Base-by-base conservation (phyloP, 2,329 filamentous ascomycete genomes). In the Claviceps quebecensis region DNA sequence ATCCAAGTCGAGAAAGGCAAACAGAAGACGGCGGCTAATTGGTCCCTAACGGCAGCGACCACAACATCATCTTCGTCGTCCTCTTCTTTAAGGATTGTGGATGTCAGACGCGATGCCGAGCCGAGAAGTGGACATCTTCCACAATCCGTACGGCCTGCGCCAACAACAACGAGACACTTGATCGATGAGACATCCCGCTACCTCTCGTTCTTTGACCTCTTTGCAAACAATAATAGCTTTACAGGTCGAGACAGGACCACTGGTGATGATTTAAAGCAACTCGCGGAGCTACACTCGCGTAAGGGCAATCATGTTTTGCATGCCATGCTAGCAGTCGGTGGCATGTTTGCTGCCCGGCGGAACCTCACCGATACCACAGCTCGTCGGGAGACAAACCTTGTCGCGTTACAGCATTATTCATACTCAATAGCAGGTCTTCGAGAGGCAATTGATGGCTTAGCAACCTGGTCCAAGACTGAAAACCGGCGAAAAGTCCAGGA, bases 291-390 rank as follows among this genome's bases (percentile, higher is more conserved):
- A 19, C 51, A 47, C 0, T 48, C 46, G 26, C 50, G 50, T 34
- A 45, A 41, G 26, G 50, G 40, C 14, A 49, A 17, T 16, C 50
- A 52, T 19, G 39, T 52, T 0, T 50, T 67, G 0, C 65, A 65
- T 0, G 65, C 65, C 0, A 60, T 66, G 55, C 58, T 66, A 19
- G 60, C 64, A 0, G 49, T 57, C 3, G 63, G 60, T 14, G 29
- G 59, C 1, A 41, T 49, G 1, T 47, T 54, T 0, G 4, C 48
- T 0, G 56, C 56, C 16, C 52, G 55, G 1, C n/a, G 43, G n/a
- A 11, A 23, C 3, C 16, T 34, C 7, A 34, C 38, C 1, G 34
- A 52, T 47, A 2, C 45, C 55, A 1, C 52, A 36, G 36, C 47
- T 29, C 38, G 47, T 26, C 41, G 29, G 17, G 43, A 52, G 39